A percentile compares a stretch with the other conserved stretches of the same genome.
These are phyloP conservation scores for Athelia sp. DNA, from an alignment of 1,284 basidiomycete species.

Conservation along the genomic window DNA sequence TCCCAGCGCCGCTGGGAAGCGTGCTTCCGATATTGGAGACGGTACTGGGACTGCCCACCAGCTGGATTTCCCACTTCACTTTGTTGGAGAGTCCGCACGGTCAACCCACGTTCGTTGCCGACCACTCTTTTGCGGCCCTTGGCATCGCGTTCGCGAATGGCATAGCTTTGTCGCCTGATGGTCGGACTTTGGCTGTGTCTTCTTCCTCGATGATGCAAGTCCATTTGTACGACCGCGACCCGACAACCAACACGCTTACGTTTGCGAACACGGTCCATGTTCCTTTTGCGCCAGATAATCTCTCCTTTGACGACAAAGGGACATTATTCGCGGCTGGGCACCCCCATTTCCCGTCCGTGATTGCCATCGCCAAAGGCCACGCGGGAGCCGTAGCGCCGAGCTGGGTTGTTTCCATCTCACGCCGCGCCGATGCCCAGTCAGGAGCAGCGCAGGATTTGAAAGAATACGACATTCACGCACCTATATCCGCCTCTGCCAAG, in stretches of 20 bases:
- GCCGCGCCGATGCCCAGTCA: conserved; percentile 7
- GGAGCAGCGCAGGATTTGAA: conserved; percentile 8
- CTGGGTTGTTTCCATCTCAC: conserved; percentile 46
- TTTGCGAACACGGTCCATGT: conserved; percentile 35
- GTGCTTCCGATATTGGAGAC: conserved; percentile 52
- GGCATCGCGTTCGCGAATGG: conserved; percentile 68
- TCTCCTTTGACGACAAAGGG: conserved; percentile 43
- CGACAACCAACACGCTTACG: conserved; percentile 33
- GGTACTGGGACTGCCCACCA: conserved; percentile 47
- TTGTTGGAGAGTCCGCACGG: conserved; percentile 24
- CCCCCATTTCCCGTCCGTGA: conserved; percentile 51
- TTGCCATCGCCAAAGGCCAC: conserved; percentile 38
- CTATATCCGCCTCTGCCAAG: conserved; percentile 37
- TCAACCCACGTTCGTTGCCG: conserved; percentile 15
- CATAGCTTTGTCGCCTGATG: conserved; percentile 47
- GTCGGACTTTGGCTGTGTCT: conserved; percentile 47
- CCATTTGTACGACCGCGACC: conserved; percentile 43
- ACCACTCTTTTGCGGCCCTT: conserved; percentile 33
- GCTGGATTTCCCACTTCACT: conserved; percentile 53
- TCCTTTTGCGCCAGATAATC: conserved; percentile 61
- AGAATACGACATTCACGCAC: conserved; percentile 37
- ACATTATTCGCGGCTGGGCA: conserved; percentile 58
- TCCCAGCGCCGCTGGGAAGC: conserved; percentile 42
- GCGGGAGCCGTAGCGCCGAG: conserved; percentile 37
- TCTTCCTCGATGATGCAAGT: conserved; percentile 45